These are phyloP conservation scores for Septoria petroselini DNA, from an alignment of 2,329 filamentous ascomycete genomes.

Conservation along the genomic window DNA sequence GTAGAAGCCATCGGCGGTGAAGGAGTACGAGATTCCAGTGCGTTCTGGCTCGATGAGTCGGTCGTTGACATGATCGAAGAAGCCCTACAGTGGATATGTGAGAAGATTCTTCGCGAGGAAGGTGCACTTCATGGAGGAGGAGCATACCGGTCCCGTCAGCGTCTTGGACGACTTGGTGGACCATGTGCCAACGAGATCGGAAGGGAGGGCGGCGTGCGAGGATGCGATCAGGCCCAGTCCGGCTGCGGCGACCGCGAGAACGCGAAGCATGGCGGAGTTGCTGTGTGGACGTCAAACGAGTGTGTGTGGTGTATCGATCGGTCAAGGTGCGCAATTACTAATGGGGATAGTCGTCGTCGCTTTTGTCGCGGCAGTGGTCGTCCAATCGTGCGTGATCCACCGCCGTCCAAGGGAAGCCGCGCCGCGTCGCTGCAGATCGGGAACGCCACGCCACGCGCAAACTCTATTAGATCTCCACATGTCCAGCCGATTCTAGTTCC, in stretches of 20 bases:
- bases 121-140: neutral
- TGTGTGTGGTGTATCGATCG: neutral
- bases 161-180: conserved; percentile 67
- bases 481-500: too few species aligned
- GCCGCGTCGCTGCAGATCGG: too few species aligned
- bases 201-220: conserved; percentile 27
- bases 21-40: conserved; percentile 71
- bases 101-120: neutral
- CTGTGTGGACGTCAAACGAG: conserved; percentile 1
- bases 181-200: conserved; percentile 66
- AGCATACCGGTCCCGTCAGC: conserved; percentile 63
- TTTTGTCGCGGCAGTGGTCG: too few species aligned
- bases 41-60: conserved; percentile 62
- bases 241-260: conserved; percentile 30
- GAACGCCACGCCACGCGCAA: too few species aligned
- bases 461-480: too few species aligned
- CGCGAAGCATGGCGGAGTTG: conserved; percentile 30
- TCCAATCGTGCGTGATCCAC: neutral
- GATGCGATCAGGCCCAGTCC: conserved; percentile 25
- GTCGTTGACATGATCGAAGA: conserved; percentile 67
- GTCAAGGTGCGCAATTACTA: conserved; percentile 2
- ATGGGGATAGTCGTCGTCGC: neutral
- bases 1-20: conserved; percentile 64
- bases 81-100: conserved; percentile 49
- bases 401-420: conserved; percentile 2